Evolutionary conservation across 2,329 filamentous ascomycete genomes (phyloP).

Genomic region (Pseudogymnoascus sp.): DNA sequence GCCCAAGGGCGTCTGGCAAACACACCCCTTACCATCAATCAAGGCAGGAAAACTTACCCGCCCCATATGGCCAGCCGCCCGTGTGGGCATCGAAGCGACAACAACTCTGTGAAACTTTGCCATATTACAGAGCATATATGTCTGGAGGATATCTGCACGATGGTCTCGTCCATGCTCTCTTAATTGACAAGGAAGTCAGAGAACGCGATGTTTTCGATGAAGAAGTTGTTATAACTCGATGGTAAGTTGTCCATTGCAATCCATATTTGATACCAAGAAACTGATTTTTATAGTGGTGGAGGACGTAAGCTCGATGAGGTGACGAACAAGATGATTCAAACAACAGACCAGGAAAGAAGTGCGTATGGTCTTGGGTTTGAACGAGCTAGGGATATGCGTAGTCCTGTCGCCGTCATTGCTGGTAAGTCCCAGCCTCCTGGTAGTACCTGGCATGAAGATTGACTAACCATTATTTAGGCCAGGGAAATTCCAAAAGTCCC

Average conservation of each 20-base stretch:
- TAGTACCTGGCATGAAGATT: slow-evolving; percentile 8
- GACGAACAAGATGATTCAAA: slow-evolving; percentile 37
- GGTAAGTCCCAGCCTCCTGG: slow-evolving; percentile 34
- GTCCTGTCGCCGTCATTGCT: slow-evolving; percentile 48
- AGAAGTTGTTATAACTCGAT: slow-evolving; percentile 55
- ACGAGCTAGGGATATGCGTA: slow-evolving; percentile 37
- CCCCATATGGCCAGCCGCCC: slow-evolving; percentile 29
- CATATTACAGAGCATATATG: slow-evolving; percentile 55
- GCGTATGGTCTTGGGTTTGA: slow-evolving; percentile 33
- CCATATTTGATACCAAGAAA: background rate
- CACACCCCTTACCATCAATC: background rate
- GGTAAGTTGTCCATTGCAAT: slow-evolving; percentile 36
- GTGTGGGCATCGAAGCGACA: slow-evolving; percentile 52
- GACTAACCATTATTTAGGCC: slow-evolving; percentile 34
- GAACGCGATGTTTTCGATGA: slow-evolving; percentile 49
- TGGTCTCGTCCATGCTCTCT: slow-evolving; percentile 45
- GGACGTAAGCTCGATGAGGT: slow-evolving; percentile 39
- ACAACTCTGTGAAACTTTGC: slow-evolving; percentile 54
- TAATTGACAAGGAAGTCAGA: slow-evolving; percentile 49
- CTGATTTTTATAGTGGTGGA: slow-evolving; percentile 41
- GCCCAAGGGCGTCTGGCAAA: background rate
- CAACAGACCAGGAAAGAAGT: slow-evolving; percentile 37
- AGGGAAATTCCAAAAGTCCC: slow-evolving; percentile 40
- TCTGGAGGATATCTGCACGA: slow-evolving; percentile 47
- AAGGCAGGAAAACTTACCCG: background rate